Evolutionary conservation across 1,284 basidiomycete species (phyloP).

Genomic region (Stygiomarasmius scandens): DNA sequence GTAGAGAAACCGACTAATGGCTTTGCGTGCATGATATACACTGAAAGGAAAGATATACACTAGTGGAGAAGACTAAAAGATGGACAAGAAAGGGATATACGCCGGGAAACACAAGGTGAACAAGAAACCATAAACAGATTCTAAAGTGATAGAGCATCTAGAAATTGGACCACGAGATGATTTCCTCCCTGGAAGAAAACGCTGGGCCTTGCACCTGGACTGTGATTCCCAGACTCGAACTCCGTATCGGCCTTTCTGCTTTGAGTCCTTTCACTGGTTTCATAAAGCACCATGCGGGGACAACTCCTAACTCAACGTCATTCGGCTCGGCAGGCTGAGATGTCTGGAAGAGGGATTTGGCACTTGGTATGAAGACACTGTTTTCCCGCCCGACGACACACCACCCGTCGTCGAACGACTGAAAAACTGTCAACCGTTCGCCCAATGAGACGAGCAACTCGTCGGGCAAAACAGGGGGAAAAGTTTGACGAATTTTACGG

Average conservation of each 20-base stretch:
- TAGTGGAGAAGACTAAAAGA: too few relatives aligned
- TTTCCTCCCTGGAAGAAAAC: slow-evolving; percentile 44
- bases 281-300: slow-evolving; percentile 74
- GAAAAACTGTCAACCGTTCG: slow-evolving; percentile 61
- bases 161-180: slow-evolving; percentile 74
- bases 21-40: not conserved
- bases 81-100: too few relatives aligned
- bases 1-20: too few relatives aligned
- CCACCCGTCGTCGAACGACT: slow-evolving; percentile 76
- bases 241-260: slow-evolving; percentile 64
- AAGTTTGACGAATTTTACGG: slow-evolving; percentile 63
- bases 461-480: slow-evolving; percentile 69
- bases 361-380: slow-evolving; percentile 26
- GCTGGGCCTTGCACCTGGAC: slow-evolving; percentile 49
- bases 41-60: too few relatives aligned
- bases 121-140: too few relatives aligned
- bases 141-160: slow-evolving; percentile 24
- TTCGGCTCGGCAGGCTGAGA: slow-evolving; percentile 23
- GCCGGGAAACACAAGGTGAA: too few relatives aligned
- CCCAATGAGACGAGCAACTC: slow-evolving; percentile 60
- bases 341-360: slow-evolving; percentile 43
- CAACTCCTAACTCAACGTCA: slow-evolving; percentile 62
- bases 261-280: slow-evolving; percentile 60
- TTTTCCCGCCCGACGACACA: slow-evolving; percentile 65
- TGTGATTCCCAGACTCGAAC: slow-evolving; percentile 61